Evolutionary conservation across 2,329 filamentous ascomycete genomes (phyloP).

Genomic region (Harringtonia lauricola): DNA sequence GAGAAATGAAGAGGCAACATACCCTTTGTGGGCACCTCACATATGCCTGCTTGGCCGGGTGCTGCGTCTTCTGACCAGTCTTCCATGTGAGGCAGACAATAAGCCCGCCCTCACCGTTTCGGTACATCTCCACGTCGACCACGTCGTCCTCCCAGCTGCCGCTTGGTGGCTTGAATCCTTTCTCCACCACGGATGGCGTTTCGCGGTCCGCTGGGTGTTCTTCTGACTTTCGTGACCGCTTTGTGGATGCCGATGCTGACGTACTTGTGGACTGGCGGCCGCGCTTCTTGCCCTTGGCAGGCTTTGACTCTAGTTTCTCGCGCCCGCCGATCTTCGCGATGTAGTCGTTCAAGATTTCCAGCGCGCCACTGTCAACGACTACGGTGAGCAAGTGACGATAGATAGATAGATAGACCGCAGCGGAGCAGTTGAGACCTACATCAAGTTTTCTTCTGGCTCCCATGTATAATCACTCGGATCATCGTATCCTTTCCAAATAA

Average conservation of each 20-base stretch:
- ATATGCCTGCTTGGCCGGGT: constrained; percentile 57
- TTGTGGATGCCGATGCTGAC: constrained; percentile 23
- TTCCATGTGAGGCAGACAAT: constrained; percentile 66
- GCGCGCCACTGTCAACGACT: constrained; percentile 38
- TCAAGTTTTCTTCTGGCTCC: constrained; percentile 66
- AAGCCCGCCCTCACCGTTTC: constrained; percentile 51
- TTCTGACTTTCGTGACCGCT: constrained; percentile 35
- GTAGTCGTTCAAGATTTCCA: constrained; percentile 54
- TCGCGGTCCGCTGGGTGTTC: constrained; percentile 37
- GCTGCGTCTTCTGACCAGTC: constrained; percentile 62
- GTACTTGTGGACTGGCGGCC: constrained; percentile 31
- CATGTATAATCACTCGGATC: constrained; percentile 61
- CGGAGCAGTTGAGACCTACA: constrained; percentile 33
- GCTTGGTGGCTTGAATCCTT: constrained; percentile 53
- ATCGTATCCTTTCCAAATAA: constrained; percentile 75
- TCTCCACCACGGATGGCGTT: constrained; percentile 31
- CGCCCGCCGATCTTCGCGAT: constrained; percentile 52
- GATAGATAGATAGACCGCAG: too few species aligned
- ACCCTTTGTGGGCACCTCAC: constrained; percentile 71
- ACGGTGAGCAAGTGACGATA: too few species aligned
- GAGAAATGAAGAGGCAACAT: constrained; percentile 5
- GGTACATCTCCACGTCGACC: constrained; percentile 58
- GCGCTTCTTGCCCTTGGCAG: constrained; percentile 46
- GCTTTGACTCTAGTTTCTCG: constrained; percentile 39
- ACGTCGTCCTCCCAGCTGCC: constrained; percentile 72